These are phyloP conservation scores for Ceratocystis huliohia DNA, from an alignment of 2,329 filamentous ascomycete genomes.

Conservation along the genomic window DNA sequence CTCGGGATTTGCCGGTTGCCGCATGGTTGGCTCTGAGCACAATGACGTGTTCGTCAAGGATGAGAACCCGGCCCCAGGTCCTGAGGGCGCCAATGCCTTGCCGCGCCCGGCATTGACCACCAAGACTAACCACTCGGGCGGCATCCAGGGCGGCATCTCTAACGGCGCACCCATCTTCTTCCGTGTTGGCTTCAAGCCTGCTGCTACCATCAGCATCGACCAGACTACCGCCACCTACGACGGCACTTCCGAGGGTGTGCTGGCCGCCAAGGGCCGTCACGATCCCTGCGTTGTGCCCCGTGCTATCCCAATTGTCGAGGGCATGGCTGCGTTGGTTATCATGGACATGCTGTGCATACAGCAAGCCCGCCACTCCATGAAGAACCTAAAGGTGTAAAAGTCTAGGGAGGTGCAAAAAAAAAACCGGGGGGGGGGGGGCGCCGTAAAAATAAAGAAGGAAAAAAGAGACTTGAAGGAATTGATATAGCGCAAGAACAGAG, in stretches of 20 bases:
- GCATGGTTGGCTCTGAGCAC: conserved; percentile 77
- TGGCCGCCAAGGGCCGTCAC: conserved; percentile 87
- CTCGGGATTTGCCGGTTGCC: conserved; percentile 77
- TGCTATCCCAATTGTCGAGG: conserved; percentile 78
- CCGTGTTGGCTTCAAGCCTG: conserved; percentile 85
- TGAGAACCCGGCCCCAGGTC: conserved; percentile 29
- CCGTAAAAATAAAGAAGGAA: conserved; percentile 3
- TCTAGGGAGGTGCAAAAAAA: conserved; percentile 6
- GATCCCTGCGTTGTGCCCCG: conserved; percentile 87
- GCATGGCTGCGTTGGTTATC: conserved; percentile 77
- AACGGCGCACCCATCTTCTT: conserved; percentile 94
- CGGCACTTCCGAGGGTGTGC: conserved; percentile 53
- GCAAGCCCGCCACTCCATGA: conserved; percentile 41
- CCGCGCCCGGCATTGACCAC: conserved; percentile 54
- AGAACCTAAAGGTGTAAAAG: conserved; percentile 20
- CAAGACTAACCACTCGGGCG: conserved; percentile 88
- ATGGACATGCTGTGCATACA: conserved; percentile 82
- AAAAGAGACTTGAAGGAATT: neutral
- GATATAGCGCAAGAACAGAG: neutral
- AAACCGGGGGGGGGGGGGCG: neutral
- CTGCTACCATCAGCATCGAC: conserved; percentile 81
- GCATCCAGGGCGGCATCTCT: conserved; percentile 88
- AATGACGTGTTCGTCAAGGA: conserved; percentile 67
- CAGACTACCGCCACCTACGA: conserved; percentile 76
- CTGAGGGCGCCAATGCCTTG: conserved; percentile 34